phyloP scores from a whole-genome alignment of 2,329 filamentous ascomycete genomes.

The Aspergillus sp. region DNA sequence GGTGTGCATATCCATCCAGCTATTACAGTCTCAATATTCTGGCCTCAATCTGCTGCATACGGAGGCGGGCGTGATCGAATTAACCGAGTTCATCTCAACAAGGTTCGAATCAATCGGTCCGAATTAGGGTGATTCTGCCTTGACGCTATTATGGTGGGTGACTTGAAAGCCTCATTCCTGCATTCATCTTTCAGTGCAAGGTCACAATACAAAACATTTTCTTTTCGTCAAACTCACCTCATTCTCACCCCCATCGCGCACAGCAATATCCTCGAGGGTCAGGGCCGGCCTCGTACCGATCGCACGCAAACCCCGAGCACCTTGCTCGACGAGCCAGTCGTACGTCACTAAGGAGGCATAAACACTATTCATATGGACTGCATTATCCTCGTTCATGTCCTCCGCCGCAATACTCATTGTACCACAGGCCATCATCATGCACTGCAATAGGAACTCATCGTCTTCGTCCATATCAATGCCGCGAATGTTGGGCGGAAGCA shows the following conservation, averaged over 20 bases:
- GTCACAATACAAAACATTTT: no score
- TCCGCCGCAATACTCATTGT: not conserved
- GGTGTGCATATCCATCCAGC: no score
- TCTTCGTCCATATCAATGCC: not conserved
- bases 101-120: no score
- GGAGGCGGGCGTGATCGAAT: no score
- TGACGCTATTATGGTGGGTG: no score
- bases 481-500: not conserved
- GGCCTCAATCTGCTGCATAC: no score
- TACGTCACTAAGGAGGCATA: not conserved
- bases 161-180: no score
- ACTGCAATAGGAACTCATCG: not conserved
- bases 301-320: not conserved
- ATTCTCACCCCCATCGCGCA: not conserved
- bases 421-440: not conserved
- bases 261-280: not conserved
- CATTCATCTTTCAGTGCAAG: no score
- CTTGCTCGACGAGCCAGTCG: not conserved
- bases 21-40: no score
- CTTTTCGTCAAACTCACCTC: no score
- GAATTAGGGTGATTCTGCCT: no score
- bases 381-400: not conserved
- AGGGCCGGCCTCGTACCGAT: not conserved
- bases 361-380: not conserved
- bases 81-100: no score